Evolutionary conservation across 2,329 filamentous ascomycete genomes (phyloP), one percentile per base, ranked within the genome.

Genomic region (Penicillium palitans): DNA sequence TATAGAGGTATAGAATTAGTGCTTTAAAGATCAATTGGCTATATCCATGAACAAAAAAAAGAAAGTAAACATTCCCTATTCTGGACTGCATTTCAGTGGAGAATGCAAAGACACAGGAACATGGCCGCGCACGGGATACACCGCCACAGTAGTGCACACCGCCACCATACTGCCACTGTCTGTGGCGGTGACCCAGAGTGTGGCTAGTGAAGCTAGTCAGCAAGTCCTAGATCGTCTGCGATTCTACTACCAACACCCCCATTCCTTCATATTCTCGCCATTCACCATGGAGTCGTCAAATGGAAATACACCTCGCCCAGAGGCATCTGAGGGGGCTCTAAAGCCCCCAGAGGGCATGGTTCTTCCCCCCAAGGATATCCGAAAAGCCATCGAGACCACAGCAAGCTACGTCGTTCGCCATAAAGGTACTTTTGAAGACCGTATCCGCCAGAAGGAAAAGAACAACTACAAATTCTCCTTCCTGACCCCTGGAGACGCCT

Each of bases 391-490:
- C 70, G 93, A 97, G 76, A 98, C 96, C 80, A 96, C 93, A 13
- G 93, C 95, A 53, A 92, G 92, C 47, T 98, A 96, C 73, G 90
- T 97, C 58, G 87, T 88, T 59, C 83, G 86, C 66, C 85, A 85
- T 69, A 85, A 84, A 37, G 69, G 78, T 13, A 73, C 86, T 8
- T 92, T 96, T 70, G 90, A 96, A 78, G 89, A 93, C 68, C 87
- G 89, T 66, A 89, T 99, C 66, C 88, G 90, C 69, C 87, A 93
- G 65, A 96, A 95, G 77, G 89, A 96, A 73, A 84, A 85, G 68
- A 83, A 83, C 65, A 95, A 96, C 70, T 85, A 90, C n/a, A 96
- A 96, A 72, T 95, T 98, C 75, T 91, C 89, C 68, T 99, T 98
- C 75, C 79, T 99, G 31, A 87, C 85, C 69, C 80, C 84, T 17